Evolutionary conservation across 371 early-diverging fungal genomes (phyloP).

Genomic region (Saksenaea vasiformis): DNA sequence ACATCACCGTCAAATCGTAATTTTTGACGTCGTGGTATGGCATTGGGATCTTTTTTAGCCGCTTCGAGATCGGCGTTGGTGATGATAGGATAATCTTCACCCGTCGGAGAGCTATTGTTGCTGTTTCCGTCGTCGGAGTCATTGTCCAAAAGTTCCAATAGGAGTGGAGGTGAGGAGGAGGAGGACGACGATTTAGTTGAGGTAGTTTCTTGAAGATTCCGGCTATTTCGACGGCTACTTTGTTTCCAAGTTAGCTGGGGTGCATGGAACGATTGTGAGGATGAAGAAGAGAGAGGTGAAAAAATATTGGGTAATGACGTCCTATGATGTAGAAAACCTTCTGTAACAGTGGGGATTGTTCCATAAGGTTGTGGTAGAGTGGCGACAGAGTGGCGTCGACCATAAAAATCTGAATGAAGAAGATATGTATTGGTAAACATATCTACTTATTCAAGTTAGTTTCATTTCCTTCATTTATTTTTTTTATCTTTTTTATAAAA

Average conservation of each 20-base stretch:
- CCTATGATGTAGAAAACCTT: not conserved
- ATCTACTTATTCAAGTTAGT: not conserved
- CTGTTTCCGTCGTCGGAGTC: not conserved
- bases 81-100: slow-evolving; percentile 27
- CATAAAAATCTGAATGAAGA: not conserved
- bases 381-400: not conserved
- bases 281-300: not conserved
- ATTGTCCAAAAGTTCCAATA: not conserved
- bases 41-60: slow-evolving; percentile 30
- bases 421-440: not conserved
- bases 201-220: not conserved
- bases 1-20: slow-evolving; percentile 73
- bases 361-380: not conserved
- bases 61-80: slow-evolving; percentile 38
- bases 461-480: not conserved
- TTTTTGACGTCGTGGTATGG: slow-evolving; percentile 62
- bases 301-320: not conserved
- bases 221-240: not conserved
- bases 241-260: not conserved
- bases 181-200: not conserved
- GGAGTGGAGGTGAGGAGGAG: not conserved
- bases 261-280: slow-evolving; percentile 2
- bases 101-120: not conserved
- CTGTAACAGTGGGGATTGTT: not conserved
- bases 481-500: not conserved